Percentiles rank a stretch among this genome's conserved stretches.
Conservation (phyloP, 176 grass and related monocot species). For the Pontederia crassipes region DNA sequence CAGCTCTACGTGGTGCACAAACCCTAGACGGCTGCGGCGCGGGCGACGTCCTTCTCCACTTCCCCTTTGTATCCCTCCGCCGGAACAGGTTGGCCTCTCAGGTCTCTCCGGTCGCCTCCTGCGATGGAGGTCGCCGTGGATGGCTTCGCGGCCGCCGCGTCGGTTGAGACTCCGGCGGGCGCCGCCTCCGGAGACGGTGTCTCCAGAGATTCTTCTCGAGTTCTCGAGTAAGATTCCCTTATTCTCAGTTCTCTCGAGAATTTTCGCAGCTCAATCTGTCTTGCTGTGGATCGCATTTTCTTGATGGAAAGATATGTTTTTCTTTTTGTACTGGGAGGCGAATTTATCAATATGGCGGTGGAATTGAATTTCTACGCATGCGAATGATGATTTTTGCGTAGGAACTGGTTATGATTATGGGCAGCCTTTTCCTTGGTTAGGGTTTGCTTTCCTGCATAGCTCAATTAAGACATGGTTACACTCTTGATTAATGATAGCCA, state of each 20-base stretch:
- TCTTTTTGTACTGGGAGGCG: too few species aligned
- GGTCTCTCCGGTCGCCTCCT: neutral
- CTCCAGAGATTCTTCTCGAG: constrained; percentile 9
- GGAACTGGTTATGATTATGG: too few species aligned
- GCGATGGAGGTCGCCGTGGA: neutral
- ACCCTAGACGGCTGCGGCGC: neutral
- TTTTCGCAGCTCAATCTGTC: neutral
- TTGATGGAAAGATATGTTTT: neutral
- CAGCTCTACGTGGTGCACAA: neutral
- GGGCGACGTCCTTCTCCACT: neutral
- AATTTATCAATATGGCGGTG: too few species aligned
- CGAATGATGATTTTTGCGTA: too few species aligned
- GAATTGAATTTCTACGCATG: too few species aligned
- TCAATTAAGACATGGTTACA: too few species aligned
- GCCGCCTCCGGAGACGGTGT: neutral
- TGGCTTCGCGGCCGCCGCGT: neutral
- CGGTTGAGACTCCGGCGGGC: neutral
- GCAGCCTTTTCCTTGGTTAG: too few species aligned
- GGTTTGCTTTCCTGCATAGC: too few species aligned
- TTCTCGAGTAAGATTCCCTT: constrained; percentile 4
- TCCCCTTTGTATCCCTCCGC: neutral
- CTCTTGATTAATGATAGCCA: too few species aligned
- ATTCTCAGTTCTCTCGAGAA: too few species aligned
- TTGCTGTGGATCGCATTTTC: neutral
- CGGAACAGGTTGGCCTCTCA: neutral